Evolutionary conservation across 139 green algal genomes (phyloP), one percentile per base, ranked within the genome.

Genomic region (Chlamydomonas applanata): DNA sequence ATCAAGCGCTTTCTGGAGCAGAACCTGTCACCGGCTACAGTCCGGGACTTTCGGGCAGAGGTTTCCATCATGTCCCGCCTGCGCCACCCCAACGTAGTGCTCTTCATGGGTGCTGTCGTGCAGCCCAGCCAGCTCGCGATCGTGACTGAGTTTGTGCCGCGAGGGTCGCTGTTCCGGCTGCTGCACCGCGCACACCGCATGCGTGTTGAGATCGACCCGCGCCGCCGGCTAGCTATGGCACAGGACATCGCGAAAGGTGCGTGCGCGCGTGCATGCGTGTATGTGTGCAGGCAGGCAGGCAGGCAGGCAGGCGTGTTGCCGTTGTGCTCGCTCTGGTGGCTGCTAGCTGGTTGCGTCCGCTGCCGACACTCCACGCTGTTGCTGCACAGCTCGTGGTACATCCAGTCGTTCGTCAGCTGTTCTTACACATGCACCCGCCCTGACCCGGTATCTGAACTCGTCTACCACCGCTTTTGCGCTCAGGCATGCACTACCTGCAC

Each of bases 1-100:
- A 90, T 98, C 56, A 98, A 98, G 86, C 80, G 83, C 27, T 83
- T 97, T 25, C 76, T 97, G 27, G 90, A 97, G 65, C 88, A 94
- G 63, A 80, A 82, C 49, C 68, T 93, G 9, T 83, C 72, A 0
- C 68, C 61, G 4, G 25, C 44, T 9, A 59, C 27, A 36, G 45
- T 89, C 57, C 71, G 79, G 46, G 73, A 91, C 46, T 96, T 96
- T 69, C 74, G 73, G 29, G 85, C 72, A 52, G 90, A 94, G 83
- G 86, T 93, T 1, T 74, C 25, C 59, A 66, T 90, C 69, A 89
- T 95, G 90, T 73, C 73, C 25, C 69, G 78, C 14, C 76, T 94
- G 63, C 73, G 87, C 17, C 90, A 96, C 80, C 88, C 87, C 63
- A 96, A 95, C 78, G 82, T 94, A 3, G 87, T 95, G 79, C 86